phyloP scores from a whole-genome alignment of 2,329 filamentous ascomycete genomes.

The Talaromyces sp. region DNA sequence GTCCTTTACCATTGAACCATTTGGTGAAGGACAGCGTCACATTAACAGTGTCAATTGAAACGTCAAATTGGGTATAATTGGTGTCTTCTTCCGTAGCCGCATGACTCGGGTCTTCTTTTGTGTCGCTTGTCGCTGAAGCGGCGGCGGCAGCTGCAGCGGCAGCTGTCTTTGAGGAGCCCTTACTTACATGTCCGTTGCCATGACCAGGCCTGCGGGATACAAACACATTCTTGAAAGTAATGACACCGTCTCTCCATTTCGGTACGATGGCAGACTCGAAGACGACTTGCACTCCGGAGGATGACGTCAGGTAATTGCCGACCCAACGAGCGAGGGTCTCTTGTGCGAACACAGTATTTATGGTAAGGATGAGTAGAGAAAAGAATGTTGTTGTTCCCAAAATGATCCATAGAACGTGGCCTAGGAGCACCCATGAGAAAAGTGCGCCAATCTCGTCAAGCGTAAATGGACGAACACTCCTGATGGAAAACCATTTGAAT shows the following conservation, averaged over 20 bases:
- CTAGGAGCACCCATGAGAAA: conserved; percentile 89
- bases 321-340: conserved; percentile 92
- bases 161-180: conserved; percentile 80
- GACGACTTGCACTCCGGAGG: conserved; percentile 86
- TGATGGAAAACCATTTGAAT: conserved; percentile 97
- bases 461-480: conserved; percentile 91
- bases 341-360: conserved; percentile 96
- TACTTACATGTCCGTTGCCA: conserved; percentile 75
- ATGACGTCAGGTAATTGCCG: conserved; percentile 91
- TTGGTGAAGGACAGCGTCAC: conserved; percentile 97
- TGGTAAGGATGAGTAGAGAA: conserved; percentile 80
- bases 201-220: conserved; percentile 88
- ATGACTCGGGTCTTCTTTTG: conserved; percentile 44
- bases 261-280: conserved; percentile 98
- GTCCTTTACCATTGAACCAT: conserved; percentile 96
- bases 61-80: conserved; percentile 96
- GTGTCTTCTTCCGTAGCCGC: conserved; percentile 67
- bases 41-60: conserved; percentile 92
- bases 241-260: conserved; percentile 91
- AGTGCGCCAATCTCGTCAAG: conserved; percentile 95
- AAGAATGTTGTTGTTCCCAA: conserved; percentile 97
- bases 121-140: conserved; percentile 57
- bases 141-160: conserved; percentile 84
- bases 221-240: conserved; percentile 94
- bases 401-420: conserved; percentile 93